Base-by-base conservation (phyloP, 345 rosid genomes). In the Bruguiera sexangula region DNA sequence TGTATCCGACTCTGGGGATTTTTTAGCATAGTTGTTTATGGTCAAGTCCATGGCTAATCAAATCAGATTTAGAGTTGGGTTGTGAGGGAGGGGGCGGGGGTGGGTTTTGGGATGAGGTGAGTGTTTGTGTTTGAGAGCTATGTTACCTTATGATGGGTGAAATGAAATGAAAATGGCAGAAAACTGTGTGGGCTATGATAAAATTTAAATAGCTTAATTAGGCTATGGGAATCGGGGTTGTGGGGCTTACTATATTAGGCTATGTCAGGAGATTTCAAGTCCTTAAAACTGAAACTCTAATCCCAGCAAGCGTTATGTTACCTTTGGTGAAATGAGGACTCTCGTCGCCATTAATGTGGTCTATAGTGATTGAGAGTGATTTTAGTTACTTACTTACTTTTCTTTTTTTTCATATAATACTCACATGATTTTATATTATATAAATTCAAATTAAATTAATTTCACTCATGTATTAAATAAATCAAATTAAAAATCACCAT, bases 21-120 rank as follows among this genome's bases (percentile, higher is more conserved):
- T 66, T 51, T 57, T 4, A 24, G 37, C 34, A n/a, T 55, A 10
- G 20, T 32, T 34, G 37, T 15, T 11, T 56, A 53, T 19, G 63
- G 60, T 73, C 34, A 66, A 21, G 64, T 65, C 75, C 75, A 72
- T 71, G 36, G 68, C 63, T 63, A 70, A 63, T 70, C 68, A 34
- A 34, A 50, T 51, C 32, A 20, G 37, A 6, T 22, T 34, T 32
- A 7, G 37, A 34, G 37, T 34, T 34, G 7, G 37, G 9, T 7
- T 1, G 2, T 27, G 37, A 1, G 36, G 50, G 36, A 34, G 16
- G 11, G 26, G 3, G 3, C 5, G 2, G 16, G 60, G 24, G 6
- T 21, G 18, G 29, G 60, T 4, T 56, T 24, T 21, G 59, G 59
- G 59, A 55, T 24, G 30, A 21, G 16, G 50, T 3, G 19, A 39